Conservation (phyloP, 768 basidiomycete genomes). For the Kwoniella heveanensis region DNA sequence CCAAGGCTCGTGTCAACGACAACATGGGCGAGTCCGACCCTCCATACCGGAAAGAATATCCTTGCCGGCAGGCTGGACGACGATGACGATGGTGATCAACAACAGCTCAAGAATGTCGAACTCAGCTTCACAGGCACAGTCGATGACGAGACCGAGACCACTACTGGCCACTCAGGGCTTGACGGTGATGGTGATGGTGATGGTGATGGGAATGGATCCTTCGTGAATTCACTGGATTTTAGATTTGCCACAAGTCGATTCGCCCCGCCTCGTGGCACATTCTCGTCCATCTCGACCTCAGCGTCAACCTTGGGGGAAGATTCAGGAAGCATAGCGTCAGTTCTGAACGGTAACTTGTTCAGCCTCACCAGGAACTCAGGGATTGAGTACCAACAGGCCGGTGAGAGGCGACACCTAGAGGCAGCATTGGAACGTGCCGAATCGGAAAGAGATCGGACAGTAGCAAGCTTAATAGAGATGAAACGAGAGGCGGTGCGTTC, state of each 20-base stretch:
- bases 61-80: neutral
- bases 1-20: too few species aligned
- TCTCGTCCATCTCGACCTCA: neutral
- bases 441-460: neutral
- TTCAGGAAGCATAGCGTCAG: neutral
- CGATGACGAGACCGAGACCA: too few species aligned
- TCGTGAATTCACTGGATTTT: conserved; percentile 6
- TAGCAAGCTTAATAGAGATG: neutral
- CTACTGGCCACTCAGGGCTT: too few species aligned
- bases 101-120: conserved; percentile 19
- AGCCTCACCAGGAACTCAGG: too few species aligned
- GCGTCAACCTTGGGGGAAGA: neutral
- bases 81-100: neutral
- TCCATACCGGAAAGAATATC: too few species aligned
- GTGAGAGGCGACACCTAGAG: neutral
- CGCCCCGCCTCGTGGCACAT: neutral
- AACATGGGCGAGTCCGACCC: too few species aligned
- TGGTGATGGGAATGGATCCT: neutral
- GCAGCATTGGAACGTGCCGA: too few species aligned
- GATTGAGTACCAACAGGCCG: too few species aligned
- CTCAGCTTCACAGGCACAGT: conserved; percentile 17
- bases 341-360: too few species aligned
- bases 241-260: conserved; percentile 18
- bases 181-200: neutral
- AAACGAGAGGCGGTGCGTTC: neutral